phyloP scores from a whole-genome alignment of 257 asterid species.

The Solanum ossicruentum region DNA sequence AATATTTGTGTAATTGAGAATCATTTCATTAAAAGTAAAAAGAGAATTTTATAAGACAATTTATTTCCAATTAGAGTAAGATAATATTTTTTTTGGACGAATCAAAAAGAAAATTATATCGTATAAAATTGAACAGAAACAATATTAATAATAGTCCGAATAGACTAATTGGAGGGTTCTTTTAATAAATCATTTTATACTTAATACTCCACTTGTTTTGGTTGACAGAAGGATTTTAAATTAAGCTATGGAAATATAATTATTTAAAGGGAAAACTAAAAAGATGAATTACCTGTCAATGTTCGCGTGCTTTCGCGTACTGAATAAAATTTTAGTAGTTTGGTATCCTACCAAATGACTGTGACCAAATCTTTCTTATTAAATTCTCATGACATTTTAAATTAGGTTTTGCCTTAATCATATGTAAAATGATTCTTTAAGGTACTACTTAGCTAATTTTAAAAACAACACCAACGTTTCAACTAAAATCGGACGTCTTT shows the following conservation, averaged over 20 bases:
- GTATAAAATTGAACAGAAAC: background rate
- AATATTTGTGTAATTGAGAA: too few relatives aligned
- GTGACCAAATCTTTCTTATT: background rate
- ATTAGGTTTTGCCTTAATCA: slow-evolving; percentile 20
- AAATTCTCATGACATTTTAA: slow-evolving; percentile 15
- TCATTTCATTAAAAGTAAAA: too few relatives aligned
- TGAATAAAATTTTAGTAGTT: background rate
- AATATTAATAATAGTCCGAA: background rate
- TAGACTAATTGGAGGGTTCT: too few relatives aligned
- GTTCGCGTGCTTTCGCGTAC: slow-evolving; percentile 12
- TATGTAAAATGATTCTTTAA: background rate
- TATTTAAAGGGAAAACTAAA: background rate
- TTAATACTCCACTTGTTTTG: background rate
- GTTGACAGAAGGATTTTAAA: background rate
- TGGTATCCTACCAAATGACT: background rate
- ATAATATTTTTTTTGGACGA: too few relatives aligned
- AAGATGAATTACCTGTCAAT: slow-evolving; percentile 7
- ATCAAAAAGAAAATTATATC: too few relatives aligned
- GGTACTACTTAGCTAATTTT: background rate
- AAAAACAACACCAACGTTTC: background rate
- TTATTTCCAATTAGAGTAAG: too few relatives aligned
- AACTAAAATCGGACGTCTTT: background rate
- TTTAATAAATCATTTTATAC: background rate
- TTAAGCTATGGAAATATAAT: background rate
- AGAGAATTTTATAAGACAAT: too few relatives aligned